Conservation (phyloP, 163 green algal genomes). For the Trebouxiophyceae sp. region DNA sequence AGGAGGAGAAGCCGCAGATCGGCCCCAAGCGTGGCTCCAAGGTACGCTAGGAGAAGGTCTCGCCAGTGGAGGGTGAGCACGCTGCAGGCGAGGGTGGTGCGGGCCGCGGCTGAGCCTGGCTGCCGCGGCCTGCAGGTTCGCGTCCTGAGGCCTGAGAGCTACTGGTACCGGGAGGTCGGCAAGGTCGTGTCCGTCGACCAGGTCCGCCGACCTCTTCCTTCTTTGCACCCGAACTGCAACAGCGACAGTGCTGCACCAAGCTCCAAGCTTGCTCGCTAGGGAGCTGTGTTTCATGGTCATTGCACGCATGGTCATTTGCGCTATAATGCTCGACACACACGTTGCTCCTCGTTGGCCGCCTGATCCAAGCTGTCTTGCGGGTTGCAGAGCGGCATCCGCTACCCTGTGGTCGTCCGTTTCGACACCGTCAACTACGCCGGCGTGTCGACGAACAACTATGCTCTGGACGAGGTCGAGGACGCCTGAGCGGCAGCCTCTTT, state of each 20-base stretch:
- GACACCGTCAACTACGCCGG: slow-evolving; percentile 96
- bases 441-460: slow-evolving; percentile 98
- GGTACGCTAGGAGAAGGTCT: slow-evolving; percentile 25
- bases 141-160: slow-evolving; percentile 91
- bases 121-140: slow-evolving; percentile 63
- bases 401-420: slow-evolving; percentile 96
- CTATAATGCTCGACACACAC: too few species aligned
- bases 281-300: neutral
- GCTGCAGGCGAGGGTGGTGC: neutral
- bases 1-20: slow-evolving; percentile 52
- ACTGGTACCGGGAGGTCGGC: slow-evolving; percentile 95
- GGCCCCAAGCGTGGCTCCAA: slow-evolving; percentile 72
- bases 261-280: neutral
- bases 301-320: too few species aligned
- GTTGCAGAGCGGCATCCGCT: slow-evolving; percentile 85
- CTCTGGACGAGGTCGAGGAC: slow-evolving; percentile 81
- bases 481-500: slow-evolving; percentile 6
- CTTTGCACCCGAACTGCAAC: too few species aligned
- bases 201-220: too few species aligned
- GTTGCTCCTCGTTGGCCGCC: too few species aligned
- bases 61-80: neutral
- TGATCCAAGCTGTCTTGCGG: too few species aligned
- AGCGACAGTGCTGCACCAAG: too few species aligned
- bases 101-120: too few species aligned
- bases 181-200: slow-evolving; percentile 98